These are phyloP conservation scores for Xylariaceae sp. DNA, from an alignment of 2,329 filamentous ascomycete genomes.

Conservation along the genomic window DNA sequence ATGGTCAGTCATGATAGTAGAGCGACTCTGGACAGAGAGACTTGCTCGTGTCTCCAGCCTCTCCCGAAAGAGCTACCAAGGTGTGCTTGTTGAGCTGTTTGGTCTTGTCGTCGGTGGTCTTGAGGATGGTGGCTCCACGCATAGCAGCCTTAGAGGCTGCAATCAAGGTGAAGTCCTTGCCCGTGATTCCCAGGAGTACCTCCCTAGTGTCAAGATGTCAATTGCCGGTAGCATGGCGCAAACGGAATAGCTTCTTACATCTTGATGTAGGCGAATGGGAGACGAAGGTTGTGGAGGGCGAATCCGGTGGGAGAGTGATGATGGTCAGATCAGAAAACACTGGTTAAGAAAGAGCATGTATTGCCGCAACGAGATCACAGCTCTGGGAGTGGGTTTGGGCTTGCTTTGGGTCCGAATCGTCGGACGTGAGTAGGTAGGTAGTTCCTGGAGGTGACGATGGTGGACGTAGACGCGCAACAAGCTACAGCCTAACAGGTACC, in stretches of 20 bases:
- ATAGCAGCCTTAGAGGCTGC: conserved; percentile 97
- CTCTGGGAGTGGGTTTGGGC: too few species aligned
- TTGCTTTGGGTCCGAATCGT: background rate
- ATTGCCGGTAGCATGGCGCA: background rate
- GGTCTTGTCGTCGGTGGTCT: conserved; percentile 95
- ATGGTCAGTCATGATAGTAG: conserved; percentile 14
- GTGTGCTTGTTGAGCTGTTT: conserved; percentile 89
- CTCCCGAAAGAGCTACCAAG: conserved; percentile 90
- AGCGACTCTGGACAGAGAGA: conserved; percentile 6
- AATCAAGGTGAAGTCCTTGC: conserved; percentile 98
- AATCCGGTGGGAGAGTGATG: background rate
- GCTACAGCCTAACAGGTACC: conserved; percentile 39
- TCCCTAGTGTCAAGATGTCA: conserved; percentile 60
- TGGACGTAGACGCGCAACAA: conserved; percentile 37
- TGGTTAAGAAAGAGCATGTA: too few species aligned
- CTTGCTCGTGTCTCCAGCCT: conserved; percentile 90
- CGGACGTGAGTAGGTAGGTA: conserved; percentile 1
- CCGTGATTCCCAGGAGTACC: conserved; percentile 95
- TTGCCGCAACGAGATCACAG: too few species aligned
- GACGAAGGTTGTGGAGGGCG: conserved; percentile 1
- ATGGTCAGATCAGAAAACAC: too few species aligned
- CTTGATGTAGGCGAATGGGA: conserved; percentile 10
- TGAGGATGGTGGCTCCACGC: conserved; percentile 94
- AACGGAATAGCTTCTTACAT: conserved; percentile 13
- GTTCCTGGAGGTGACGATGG: conserved; percentile 5